A percentile compares a stretch with the other conserved stretches of the same genome.
Conservation (phyloP, 805 yeast species). For the Kuraishia capsulata region DNA sequence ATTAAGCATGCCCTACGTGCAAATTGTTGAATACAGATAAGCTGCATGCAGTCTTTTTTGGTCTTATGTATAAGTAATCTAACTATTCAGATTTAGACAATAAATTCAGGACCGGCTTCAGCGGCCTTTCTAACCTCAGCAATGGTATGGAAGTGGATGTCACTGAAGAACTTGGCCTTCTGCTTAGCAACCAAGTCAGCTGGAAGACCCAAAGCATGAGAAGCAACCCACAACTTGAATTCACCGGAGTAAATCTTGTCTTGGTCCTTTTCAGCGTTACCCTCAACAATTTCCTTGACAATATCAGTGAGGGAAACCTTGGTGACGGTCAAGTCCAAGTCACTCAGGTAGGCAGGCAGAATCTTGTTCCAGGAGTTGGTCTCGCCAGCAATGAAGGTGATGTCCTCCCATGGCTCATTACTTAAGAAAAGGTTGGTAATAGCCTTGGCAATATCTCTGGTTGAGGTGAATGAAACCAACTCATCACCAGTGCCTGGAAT, state of each 20-base stretch:
- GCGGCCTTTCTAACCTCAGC: not conserved
- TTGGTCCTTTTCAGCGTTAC: not conserved
- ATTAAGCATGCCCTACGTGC: too few species aligned
- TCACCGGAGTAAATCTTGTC: not conserved
- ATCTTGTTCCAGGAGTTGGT: conserved; percentile 1
- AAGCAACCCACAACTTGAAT: not conserved
- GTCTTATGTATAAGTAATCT: too few species aligned
- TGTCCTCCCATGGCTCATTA: conserved; percentile 1
- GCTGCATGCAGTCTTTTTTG: too few species aligned
- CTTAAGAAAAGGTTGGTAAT: conserved; percentile 1
- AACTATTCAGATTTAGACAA: not conserved
- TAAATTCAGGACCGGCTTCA: not conserved
- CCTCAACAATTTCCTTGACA: conserved; percentile 1
- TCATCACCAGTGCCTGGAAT: conserved; percentile 1
- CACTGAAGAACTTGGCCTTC: not conserved
- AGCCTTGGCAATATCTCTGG: not conserved
- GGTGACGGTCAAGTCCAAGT: not conserved
- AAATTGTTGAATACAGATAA: too few species aligned
- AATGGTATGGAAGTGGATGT: not conserved
- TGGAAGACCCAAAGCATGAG: not conserved
- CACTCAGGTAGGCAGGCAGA: not conserved
- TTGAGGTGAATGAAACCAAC: not conserved
- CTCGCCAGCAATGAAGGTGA: not conserved
- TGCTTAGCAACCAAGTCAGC: conserved; percentile 1
- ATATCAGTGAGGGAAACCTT: not conserved